Evolutionary conservation across 2,329 filamentous ascomycete species (phyloP).

Genomic region (Xylariales sp.): DNA sequence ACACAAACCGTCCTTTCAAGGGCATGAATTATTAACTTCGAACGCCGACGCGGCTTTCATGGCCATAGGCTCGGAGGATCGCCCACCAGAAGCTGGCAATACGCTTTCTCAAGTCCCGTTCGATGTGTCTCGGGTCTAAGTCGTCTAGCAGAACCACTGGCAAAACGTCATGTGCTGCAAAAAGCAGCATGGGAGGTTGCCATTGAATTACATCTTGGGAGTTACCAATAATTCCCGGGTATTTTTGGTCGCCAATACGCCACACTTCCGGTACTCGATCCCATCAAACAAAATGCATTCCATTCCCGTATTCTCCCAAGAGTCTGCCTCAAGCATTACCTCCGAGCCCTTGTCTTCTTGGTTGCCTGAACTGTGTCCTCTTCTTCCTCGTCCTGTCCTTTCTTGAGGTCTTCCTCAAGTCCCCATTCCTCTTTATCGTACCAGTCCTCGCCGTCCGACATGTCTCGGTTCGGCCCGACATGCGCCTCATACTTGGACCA

Average conservation of each 20-base stretch:
- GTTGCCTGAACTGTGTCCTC: slow-evolving; percentile 60
- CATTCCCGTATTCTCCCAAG: background rate
- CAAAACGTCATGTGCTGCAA: background rate
- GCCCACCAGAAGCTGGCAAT: no score
- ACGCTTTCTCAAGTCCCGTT: no score
- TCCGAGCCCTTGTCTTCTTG: slow-evolving; percentile 57
- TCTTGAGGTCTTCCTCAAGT: slow-evolving; percentile 68
- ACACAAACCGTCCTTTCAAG: background rate
- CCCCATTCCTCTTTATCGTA: slow-evolving; percentile 80
- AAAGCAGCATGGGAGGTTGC: background rate
- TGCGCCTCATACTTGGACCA: slow-evolving; percentile 79
- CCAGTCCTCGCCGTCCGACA: slow-evolving; percentile 89
- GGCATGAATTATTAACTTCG: no score
- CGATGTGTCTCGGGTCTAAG: no score
- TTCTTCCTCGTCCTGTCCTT: slow-evolving; percentile 78
- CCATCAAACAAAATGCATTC: slow-evolving; percentile 2
- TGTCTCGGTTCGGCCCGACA: slow-evolving; percentile 59
- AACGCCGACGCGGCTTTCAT: no score
- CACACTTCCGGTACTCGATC: no score
- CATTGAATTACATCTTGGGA: background rate
- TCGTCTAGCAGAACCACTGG: no score
- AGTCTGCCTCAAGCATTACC: no score
- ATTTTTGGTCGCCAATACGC: slow-evolving; percentile 6
- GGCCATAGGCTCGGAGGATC: no score
- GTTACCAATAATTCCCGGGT: background rate